These are phyloP conservation scores for Cylindrotheca fusiformis DNA, from an alignment of 108 stramenopile species.

Conservation along the genomic window DNA sequence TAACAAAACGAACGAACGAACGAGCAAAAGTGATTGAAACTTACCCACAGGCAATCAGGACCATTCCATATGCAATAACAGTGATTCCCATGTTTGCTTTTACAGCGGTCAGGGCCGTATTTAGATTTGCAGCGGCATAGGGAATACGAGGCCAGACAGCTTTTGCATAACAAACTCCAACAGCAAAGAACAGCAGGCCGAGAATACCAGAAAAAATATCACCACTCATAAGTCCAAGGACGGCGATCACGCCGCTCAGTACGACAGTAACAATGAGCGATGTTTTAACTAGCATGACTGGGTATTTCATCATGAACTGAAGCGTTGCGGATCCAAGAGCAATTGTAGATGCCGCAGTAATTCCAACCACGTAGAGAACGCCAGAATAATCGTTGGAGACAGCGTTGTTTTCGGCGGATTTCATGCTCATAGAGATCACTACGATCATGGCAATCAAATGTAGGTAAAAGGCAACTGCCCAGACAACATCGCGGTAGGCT, in stretches of 20 bases:
- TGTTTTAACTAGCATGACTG: constrained; percentile 56
- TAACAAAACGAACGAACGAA: background rate
- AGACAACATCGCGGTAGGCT: constrained; percentile 38
- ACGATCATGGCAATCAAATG: constrained; percentile 51
- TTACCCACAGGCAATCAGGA: constrained; percentile 39
- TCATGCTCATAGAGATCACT: constrained; percentile 23
- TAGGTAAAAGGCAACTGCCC: constrained; percentile 55
- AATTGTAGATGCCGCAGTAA: constrained; percentile 30
- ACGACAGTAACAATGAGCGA: constrained; percentile 50
- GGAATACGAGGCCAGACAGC: constrained; percentile 75
- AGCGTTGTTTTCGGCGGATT: constrained; percentile 5
- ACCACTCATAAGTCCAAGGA: constrained; percentile 40
- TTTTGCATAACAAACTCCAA: constrained; percentile 60
- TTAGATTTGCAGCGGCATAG: constrained; percentile 69
- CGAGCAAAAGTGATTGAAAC: background rate
- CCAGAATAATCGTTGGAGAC: constrained; percentile 19
- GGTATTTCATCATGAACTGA: constrained; percentile 62
- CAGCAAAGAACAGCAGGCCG: constrained; percentile 44
- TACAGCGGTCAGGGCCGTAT: constrained; percentile 65
- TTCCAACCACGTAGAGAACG: constrained; percentile 15
- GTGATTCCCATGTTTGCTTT: constrained; percentile 56
- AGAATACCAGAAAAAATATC: constrained; percentile 27
- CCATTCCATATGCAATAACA: constrained; percentile 45
- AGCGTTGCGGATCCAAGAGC: constrained; percentile 47
- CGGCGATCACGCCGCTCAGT: constrained; percentile 29